Evolutionary conservation across 228 moss, liverwort and hornwort species (phyloP).

Genomic region (Sphagnum magellanicum): DNA sequence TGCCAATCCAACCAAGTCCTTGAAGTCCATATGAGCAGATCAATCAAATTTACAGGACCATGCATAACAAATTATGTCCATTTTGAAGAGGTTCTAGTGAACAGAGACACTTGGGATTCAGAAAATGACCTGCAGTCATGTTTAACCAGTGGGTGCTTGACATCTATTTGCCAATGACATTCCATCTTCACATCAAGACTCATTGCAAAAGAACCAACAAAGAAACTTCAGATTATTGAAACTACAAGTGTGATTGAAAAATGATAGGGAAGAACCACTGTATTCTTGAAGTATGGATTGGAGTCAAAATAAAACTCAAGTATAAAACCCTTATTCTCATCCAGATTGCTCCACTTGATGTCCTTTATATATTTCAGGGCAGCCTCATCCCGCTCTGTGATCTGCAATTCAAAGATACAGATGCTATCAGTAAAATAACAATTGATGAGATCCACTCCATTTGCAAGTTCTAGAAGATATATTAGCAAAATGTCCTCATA

Average conservation of each 20-base stretch:
- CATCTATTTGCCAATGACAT: too few relatives aligned
- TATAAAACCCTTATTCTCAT: conserved; percentile 11
- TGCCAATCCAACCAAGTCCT: background rate
- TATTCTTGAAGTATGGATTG: conserved; percentile 12
- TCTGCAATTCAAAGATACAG: background rate
- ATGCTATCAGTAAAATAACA: background rate
- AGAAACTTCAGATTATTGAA: too few relatives aligned
- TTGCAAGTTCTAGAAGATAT: background rate
- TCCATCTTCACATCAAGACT: too few relatives aligned
- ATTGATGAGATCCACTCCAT: too few relatives aligned
- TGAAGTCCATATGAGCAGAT: background rate
- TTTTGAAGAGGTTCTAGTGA: too few relatives aligned
- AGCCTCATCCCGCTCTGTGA: conserved; percentile 8
- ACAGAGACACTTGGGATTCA: too few relatives aligned
- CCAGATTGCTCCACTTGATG: conserved; percentile 12
- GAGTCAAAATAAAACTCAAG: conserved; percentile 9
- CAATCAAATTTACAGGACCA: too few relatives aligned
- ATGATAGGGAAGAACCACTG: background rate
- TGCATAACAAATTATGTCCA: too few relatives aligned
- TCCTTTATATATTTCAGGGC: conserved; percentile 8
- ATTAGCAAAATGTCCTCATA: background rate
- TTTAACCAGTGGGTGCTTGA: too few relatives aligned
- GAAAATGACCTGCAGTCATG: too few relatives aligned
- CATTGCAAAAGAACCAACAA: too few relatives aligned
- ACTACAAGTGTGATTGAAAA: too few relatives aligned